Percentiles rank a stretch among this genome's conserved stretches.
Evolutionary conservation across 371 early-diverging fungal species (phyloP).

Genomic region (Circinella minor): DNA sequence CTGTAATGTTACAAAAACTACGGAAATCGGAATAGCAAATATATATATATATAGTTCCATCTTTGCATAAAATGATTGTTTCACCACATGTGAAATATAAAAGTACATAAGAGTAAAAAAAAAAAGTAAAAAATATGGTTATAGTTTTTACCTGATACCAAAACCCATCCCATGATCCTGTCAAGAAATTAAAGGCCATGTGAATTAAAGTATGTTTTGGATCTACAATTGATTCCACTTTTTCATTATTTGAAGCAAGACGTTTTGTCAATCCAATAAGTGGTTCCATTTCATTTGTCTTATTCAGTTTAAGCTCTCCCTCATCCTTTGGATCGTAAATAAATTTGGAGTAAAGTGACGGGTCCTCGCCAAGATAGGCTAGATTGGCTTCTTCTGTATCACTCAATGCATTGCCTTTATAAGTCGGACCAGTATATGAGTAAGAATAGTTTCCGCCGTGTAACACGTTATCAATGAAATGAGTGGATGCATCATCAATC

Average conservation of each 20-base stretch:
- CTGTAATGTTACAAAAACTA: no score
- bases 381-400: conserved; percentile 29
- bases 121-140: no score
- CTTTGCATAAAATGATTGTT: no score
- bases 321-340: conserved; percentile 39
- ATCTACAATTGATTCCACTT: conserved; percentile 17
- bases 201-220: conserved; percentile 41
- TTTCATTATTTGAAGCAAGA: conserved; percentile 1
- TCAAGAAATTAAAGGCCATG: conserved; percentile 53
- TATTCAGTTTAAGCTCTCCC: conserved; percentile 23
- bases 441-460: conserved; percentile 25
- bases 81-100: no score
- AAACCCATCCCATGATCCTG: conserved; percentile 54
- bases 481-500: conserved; percentile 53
- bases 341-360: conserved; percentile 27
- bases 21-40: no score
- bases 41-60: no score
- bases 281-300: conserved; percentile 18
- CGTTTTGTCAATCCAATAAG: conserved; percentile 25
- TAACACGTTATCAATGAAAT: conserved; percentile 45
- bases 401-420: conserved; percentile 36
- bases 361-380: conserved; percentile 40
- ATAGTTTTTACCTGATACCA: conserved; percentile 41
- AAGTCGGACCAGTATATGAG: conserved; percentile 24
- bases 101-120: no score